phyloP scores from a whole-genome alignment of 225 moss, liverwort and hornwort genomes.

The Asterella californica region DNA sequence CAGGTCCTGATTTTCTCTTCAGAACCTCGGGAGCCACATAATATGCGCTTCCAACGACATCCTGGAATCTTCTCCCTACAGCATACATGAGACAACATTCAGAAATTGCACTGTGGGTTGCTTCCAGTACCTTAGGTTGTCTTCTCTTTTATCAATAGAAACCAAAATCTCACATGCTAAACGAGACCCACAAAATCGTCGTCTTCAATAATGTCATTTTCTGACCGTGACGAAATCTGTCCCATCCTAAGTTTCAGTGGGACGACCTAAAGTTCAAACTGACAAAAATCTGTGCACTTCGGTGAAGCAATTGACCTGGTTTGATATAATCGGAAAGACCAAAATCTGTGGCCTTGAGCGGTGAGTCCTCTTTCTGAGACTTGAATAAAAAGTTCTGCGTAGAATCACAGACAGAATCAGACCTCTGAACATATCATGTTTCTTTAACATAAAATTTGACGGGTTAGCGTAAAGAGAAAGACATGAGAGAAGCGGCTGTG shows the following conservation, averaged over 20 bases:
- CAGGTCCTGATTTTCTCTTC: slow-evolving; percentile 85
- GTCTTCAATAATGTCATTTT: background rate
- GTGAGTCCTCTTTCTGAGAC: slow-evolving; percentile 74
- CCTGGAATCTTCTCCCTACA: slow-evolving; percentile 76
- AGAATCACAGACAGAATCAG: background rate
- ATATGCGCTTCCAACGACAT: slow-evolving; percentile 98
- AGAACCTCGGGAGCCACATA: slow-evolving; percentile 97
- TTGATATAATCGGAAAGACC: slow-evolving; percentile 95
- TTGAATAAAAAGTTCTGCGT: slow-evolving; percentile 84
- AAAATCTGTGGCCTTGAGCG: slow-evolving; percentile 91
- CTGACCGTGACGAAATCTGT: background rate
- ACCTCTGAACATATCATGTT: background rate
- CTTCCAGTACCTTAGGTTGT: background rate
- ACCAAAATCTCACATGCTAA: background rate
- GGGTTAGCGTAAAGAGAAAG: too few species aligned
- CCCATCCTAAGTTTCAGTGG: too few species aligned
- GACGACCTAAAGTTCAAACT: background rate
- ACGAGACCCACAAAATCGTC: background rate
- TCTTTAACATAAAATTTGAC: too few species aligned
- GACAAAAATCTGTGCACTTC: background rate
- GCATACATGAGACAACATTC: background rate
- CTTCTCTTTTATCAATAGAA: background rate
- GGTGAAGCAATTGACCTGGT: slow-evolving; percentile 50
- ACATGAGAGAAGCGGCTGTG: too few species aligned
- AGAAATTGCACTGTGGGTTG: background rate